Percentiles rank a stretch among this genome's conserved stretches.
These are phyloP conservation scores for Diacronema lutheri DNA, from an alignment of 78 protist genomes.

Conservation along the genomic window DNA sequence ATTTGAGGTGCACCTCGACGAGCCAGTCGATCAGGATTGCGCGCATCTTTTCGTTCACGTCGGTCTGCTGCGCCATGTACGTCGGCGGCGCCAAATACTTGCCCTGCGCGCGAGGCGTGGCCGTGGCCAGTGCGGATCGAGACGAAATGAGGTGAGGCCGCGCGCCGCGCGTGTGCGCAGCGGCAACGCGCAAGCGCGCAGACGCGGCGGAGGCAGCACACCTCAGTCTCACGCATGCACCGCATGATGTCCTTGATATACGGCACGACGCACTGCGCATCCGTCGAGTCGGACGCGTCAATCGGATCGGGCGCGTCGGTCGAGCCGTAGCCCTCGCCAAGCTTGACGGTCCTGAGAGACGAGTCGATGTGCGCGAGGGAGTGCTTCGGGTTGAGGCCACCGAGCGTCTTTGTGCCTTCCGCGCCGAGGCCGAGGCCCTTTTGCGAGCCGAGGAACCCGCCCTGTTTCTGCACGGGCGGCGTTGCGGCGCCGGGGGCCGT, in stretches of 20 bases:
- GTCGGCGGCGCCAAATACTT: neutral
- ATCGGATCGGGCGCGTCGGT: neutral
- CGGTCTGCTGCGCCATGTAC: conserved; percentile 51
- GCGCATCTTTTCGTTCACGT: conserved; percentile 72
- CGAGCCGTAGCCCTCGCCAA: neutral
- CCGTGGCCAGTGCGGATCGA: neutral
- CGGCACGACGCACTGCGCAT: conserved; percentile 29
- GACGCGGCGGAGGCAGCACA: neutral
- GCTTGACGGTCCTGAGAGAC: too few species aligned
- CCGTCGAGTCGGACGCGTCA: neutral
- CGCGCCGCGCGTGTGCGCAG: neutral
- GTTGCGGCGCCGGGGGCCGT: too few species aligned
- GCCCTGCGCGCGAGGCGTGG: neutral
- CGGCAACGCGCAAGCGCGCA: neutral
- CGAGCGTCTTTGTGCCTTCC: neutral
- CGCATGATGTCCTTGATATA: conserved; percentile 36
- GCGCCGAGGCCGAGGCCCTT: too few species aligned
- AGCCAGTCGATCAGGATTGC: conserved; percentile 84
- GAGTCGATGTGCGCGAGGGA: neutral
- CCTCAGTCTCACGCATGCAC: conserved; percentile 16
- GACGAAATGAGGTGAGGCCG: neutral
- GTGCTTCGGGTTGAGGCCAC: neutral
- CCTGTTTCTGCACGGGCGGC: too few species aligned
- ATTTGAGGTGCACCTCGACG: conserved; percentile 67
- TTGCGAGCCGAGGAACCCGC: too few species aligned